Conservation (phyloP, 2,329 filamentous ascomycete species). For the Monilinia aucupariae region DNA sequence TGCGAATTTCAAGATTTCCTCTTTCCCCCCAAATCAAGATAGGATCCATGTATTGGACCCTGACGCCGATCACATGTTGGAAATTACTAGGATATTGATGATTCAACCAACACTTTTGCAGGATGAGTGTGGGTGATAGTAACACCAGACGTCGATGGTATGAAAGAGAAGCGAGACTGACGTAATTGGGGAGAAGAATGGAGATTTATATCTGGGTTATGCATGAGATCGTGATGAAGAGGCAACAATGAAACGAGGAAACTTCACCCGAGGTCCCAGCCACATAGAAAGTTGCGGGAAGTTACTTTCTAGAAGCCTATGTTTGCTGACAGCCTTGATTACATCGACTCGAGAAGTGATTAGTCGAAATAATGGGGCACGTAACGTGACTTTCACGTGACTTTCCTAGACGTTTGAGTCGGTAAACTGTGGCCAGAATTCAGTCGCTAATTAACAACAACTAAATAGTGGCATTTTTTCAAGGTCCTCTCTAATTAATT, state of each 20-base stretch:
- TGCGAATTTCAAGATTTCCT: not conserved
- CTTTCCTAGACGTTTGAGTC: too few species aligned
- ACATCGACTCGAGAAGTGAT: not conserved
- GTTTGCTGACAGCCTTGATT: not conserved
- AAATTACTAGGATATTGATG: not conserved
- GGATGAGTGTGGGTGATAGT: not conserved
- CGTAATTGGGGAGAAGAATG: conserved; percentile 5
- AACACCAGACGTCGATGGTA: not conserved
- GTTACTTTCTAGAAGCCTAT: not conserved
- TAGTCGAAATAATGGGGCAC: not conserved
- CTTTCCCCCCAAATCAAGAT: conserved; percentile 10
- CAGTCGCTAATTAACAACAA: not conserved
- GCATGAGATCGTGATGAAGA: conserved; percentile 12
- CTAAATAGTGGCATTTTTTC: not conserved
- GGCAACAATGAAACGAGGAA: not conserved
- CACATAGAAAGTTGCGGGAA: not conserved
- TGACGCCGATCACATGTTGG: conserved; percentile 6
- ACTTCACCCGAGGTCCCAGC: not conserved
- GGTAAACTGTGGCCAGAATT: not conserved
- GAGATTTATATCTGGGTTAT: not conserved
- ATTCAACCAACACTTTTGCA: not conserved
- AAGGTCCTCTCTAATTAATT: too few species aligned
- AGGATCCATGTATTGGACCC: conserved; percentile 6
- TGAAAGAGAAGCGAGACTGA: not conserved
- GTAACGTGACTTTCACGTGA: not conserved